Evolutionary conservation across 768 basidiomycete genomes (phyloP), one percentile per base, ranked within the genome.

Genomic region (Daedaleopsis sinensis): DNA sequence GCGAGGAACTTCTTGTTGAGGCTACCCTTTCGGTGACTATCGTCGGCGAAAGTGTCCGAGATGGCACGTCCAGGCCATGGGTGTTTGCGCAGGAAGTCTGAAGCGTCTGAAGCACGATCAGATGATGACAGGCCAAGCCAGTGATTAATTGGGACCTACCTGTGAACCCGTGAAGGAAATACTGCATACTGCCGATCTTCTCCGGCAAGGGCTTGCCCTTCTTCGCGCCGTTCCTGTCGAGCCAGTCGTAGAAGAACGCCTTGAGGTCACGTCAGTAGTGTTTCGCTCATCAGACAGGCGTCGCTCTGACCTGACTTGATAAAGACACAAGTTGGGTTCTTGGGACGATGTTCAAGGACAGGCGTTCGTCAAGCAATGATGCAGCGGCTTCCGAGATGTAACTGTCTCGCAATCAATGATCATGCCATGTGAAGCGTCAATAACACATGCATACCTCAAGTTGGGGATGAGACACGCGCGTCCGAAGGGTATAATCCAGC

Each of bases 201-300:
- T 91, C 91, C 23, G 92, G 92, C 19, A 95, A 73, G 1, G 83
- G 81, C 69, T 93, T 93, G 7, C 90, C 91, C 67, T 94, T 93
- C 76, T 93, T 94, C 11, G 82, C 82, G 5, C 84, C 90, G 69
- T 77, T 91, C 60, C 93, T 80, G 67, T 96, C 94, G 32, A 94
- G 77, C 93, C 93, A 96, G 68, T 94, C 91, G 67, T 96, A 96
- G 74, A 91, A 96, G 74, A 96, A 96, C 6, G 93, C 90, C 86
- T 93, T 62, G 55, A 39, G 36, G 10, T 42, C 18, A 12, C 3
- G 18, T 42, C 39, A 42, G 39, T 2, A 42, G 27, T 32, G 27
- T 32, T 32, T 32, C 39, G 10, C 39, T 42, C 3, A 10, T 3
- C 3, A 3, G 39, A 42, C 39, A 18, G 18, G 39, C 3, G 11